These are phyloP conservation scores for Yarrowia sp. DNA, from an alignment of 805 yeast species.

Conservation along the genomic window DNA sequence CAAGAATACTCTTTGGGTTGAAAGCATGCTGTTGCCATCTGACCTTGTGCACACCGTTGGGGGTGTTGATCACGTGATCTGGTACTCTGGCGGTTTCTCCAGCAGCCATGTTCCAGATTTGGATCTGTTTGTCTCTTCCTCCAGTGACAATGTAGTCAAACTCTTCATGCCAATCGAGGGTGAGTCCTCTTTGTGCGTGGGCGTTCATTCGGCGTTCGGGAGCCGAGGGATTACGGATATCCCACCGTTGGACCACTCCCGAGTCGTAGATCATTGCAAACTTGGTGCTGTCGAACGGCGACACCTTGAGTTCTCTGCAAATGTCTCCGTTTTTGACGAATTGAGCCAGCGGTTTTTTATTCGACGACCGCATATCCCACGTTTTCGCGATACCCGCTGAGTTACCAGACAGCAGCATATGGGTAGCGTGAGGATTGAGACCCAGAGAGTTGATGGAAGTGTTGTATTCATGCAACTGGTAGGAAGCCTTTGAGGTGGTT, in stretches of 20 bases:
- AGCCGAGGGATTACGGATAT: conserved; percentile 68
- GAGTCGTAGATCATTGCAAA: conserved; percentile 86
- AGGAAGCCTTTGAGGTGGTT: conserved; percentile 34
- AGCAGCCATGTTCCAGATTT: conserved; percentile 70
- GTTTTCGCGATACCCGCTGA: conserved; percentile 75
- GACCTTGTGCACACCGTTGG: conserved; percentile 80
- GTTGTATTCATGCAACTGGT: conserved; percentile 49
- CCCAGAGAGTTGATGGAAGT: conserved; percentile 63
- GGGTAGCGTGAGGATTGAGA: conserved; percentile 69
- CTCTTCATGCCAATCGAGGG: conserved; percentile 88
- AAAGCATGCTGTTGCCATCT: conserved; percentile 57
- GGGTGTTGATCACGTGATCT: conserved; percentile 72
- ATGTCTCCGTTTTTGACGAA: conserved; percentile 76
- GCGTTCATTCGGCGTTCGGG: conserved; percentile 80
- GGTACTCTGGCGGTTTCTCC: conserved; percentile 56
- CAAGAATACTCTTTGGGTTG: conserved; percentile 37
- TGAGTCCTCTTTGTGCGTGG: conserved; percentile 89
- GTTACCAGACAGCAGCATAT: conserved; percentile 74
- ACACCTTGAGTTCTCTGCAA: conserved; percentile 61
- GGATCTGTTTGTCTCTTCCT: conserved; percentile 86
- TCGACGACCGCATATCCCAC: conserved; percentile 81
- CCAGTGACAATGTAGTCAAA: conserved; percentile 85
- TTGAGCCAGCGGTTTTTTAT: conserved; percentile 56
- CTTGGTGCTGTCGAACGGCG: conserved; percentile 61
- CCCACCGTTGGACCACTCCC: conserved; percentile 88